Percentiles rank a stretch among this genome's conserved stretches.
These are phyloP conservation scores for Corrigiola litoralis DNA, from an alignment of 179 eudicot genomes.

Conservation along the genomic window DNA sequence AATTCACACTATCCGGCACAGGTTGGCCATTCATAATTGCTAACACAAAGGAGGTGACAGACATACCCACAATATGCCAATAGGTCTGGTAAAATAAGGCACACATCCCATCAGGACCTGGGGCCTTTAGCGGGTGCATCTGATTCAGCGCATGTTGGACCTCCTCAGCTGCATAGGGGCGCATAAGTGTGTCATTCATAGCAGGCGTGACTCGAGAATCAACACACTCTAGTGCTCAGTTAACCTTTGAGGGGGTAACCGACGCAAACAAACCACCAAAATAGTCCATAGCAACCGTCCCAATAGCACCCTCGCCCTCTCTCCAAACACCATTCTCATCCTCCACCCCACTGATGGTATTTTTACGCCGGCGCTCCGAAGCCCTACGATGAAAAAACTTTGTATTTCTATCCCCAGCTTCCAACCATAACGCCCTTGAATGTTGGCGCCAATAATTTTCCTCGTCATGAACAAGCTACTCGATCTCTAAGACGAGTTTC, in stretches of 20 bases:
- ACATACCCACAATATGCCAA: not conserved
- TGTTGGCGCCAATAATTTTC: slow-evolving; percentile 4
- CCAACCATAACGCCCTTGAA: not conserved
- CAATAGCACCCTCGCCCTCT: not conserved
- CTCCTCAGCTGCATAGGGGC: not conserved
- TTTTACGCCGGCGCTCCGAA: not conserved
- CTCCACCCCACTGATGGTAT: not conserved
- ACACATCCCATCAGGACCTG: not conserved
- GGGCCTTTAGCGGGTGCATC: slow-evolving; percentile 5
- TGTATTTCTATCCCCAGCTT: not conserved
- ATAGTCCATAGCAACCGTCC: not conserved
- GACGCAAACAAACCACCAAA: not conserved
- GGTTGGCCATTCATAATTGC: not conserved
- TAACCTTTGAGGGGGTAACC: not conserved
- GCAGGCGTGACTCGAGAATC: not conserved
- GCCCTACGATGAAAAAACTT: not conserved
- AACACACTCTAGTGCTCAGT: not conserved
- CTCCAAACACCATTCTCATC: not conserved
- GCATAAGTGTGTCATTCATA: not conserved
- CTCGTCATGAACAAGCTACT: not conserved
- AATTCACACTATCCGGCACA: not conserved
- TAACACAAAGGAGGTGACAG: not conserved
- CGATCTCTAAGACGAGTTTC: not conserved
- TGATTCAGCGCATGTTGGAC: not conserved
- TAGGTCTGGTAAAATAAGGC: not conserved